Evolutionary conservation across 208 protist species (phyloP).

Genomic region (Crithidia bombi): DNA sequence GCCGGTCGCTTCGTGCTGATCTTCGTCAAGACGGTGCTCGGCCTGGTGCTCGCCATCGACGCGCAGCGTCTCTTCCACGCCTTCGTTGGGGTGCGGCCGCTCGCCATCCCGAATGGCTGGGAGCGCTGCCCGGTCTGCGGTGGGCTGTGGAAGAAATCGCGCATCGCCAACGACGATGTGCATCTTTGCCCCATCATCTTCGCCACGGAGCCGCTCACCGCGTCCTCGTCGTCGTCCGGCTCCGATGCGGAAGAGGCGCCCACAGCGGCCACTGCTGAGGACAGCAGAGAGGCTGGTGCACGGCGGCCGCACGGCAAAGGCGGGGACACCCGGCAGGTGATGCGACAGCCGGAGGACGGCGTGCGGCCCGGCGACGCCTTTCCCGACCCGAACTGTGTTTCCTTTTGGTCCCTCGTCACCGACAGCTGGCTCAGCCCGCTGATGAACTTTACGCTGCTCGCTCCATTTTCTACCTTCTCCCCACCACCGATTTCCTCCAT

Average conservation of each 20-base stretch:
- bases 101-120: conserved; percentile 61
- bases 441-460: conserved; percentile 58
- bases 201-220: conserved; percentile 8
- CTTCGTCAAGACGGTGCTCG: conserved; percentile 48
- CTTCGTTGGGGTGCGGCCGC: conserved; percentile 59
- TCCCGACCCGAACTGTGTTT: conserved; percentile 53
- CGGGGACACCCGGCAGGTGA: neutral
- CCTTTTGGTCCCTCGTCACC: conserved; percentile 36
- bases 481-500: conserved; percentile 39
- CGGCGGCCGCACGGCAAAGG: neutral
- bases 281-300: neutral
- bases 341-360: conserved; percentile 14
- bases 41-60: conserved; percentile 43
- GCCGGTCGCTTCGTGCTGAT: conserved; percentile 28
- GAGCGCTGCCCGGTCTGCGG: conserved; percentile 70
- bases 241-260: conserved; percentile 6
- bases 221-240: conserved; percentile 20
- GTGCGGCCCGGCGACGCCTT: conserved; percentile 58
- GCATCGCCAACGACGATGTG: conserved; percentile 9
- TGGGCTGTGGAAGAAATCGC: conserved; percentile 44
- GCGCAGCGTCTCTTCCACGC: conserved; percentile 72
- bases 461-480: conserved; percentile 49
- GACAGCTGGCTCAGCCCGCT: conserved; percentile 79
- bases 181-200: conserved; percentile 38
- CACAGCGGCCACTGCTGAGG: neutral